phyloP scores from a whole-genome alignment of 148 eudicot genomes.

The Silene uniflora region DNA sequence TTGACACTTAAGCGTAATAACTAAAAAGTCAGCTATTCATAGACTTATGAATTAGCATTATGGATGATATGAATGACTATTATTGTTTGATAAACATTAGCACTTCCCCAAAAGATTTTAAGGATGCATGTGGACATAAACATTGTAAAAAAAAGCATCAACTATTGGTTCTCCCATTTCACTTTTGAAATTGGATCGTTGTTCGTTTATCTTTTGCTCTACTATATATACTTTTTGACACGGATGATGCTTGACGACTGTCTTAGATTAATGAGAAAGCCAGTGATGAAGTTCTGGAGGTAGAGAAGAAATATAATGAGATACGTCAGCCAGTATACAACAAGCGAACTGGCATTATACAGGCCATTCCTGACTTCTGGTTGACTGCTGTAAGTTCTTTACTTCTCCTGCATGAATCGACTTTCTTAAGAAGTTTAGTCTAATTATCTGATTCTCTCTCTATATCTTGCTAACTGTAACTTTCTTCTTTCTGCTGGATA shows the following conservation, averaged over 20 bases:
- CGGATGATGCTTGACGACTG: conserved; percentile 6
- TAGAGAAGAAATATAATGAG: conserved; percentile 84
- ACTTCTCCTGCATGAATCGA: background rate
- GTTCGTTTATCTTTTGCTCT: background rate
- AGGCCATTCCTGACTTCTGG: conserved; percentile 93
- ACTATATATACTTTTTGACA: background rate
- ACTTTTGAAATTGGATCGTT: background rate
- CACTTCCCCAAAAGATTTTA: background rate
- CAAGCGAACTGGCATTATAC: conserved; percentile 65
- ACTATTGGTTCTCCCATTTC: background rate
- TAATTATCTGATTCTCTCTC: background rate
- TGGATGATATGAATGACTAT: conserved; percentile 1
- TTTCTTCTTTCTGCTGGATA: conserved; percentile 28
- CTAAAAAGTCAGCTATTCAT: background rate
- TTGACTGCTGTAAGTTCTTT: conserved; percentile 66
- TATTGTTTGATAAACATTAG: background rate
- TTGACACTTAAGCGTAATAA: background rate
- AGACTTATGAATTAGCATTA: background rate
- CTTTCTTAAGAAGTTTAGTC: background rate
- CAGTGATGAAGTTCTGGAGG: conserved; percentile 81
- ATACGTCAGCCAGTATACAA: conserved; percentile 85
- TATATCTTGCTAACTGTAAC: background rate
- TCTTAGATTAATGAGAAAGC: conserved; percentile 85
- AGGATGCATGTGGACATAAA: background rate
- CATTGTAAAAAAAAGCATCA: background rate